Percentiles rank a stretch among this genome's conserved stretches.
Evolutionary conservation across 768 basidiomycete species (phyloP).

Genomic region (Boletus reticuloceps): DNA sequence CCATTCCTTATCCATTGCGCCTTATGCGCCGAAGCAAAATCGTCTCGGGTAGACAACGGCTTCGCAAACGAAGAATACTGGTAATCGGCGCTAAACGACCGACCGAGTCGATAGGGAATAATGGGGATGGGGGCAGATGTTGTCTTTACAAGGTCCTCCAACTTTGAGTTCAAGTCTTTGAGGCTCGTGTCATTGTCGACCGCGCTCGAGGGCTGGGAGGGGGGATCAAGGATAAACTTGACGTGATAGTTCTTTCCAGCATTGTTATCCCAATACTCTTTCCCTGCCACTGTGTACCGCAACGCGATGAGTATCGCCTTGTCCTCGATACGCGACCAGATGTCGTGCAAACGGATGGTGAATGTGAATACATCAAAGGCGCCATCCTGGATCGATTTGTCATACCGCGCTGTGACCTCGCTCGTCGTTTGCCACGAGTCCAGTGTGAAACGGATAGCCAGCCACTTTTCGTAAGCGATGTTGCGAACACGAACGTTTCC

Average conservation of each 20-base stretch:
- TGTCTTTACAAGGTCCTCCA: conserved; percentile 59
- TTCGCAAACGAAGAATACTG: conserved; percentile 25
- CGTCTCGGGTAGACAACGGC: conserved; percentile 54
- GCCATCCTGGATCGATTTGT: conserved; percentile 37
- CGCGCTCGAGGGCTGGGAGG: conserved; percentile 25
- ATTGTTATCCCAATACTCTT: conserved; percentile 95
- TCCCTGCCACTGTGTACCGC: conserved; percentile 63
- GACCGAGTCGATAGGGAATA: conserved; percentile 11
- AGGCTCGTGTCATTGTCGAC: conserved; percentile 44
- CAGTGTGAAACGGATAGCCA: conserved; percentile 88
- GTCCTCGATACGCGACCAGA: conserved; percentile 73
- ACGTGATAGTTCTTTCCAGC: conserved; percentile 73
- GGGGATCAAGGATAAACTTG: conserved; percentile 46
- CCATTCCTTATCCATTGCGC: conserved; percentile 27
- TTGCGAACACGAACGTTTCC: conserved; percentile 82
- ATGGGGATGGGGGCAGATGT: conserved; percentile 19
- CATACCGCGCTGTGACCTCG: conserved; percentile 81
- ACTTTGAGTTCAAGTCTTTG: conserved; percentile 58
- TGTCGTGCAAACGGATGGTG: conserved; percentile 71
- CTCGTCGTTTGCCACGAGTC: conserved; percentile 96
- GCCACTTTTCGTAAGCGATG: conserved; percentile 81
- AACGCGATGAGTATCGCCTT: conserved; percentile 81
- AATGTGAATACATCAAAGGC: conserved; percentile 75
- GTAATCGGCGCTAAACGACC: conserved; percentile 30
- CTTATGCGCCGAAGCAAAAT: conserved; percentile 52